Evolutionary conservation across 2,329 filamentous ascomycete species (phyloP).

Genomic region (Colletotrichum sublineola): DNA sequence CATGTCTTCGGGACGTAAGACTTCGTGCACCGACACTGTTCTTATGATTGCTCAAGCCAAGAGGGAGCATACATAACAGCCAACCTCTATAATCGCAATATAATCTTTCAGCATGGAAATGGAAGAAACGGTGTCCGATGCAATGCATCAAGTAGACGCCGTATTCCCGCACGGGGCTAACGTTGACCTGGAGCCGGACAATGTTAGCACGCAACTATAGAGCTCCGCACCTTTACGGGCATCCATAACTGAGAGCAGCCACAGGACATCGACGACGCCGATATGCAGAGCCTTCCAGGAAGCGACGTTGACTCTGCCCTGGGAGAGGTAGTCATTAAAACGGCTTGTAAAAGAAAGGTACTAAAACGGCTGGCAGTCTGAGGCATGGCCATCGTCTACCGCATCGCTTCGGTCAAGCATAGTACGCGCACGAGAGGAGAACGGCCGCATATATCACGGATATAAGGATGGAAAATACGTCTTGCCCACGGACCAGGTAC

Average conservation of each 20-base stretch:
- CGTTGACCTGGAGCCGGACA: conserved; percentile 39
- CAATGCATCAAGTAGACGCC: conserved; percentile 24
- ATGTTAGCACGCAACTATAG: conserved; percentile 27
- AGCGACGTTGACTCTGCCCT: conserved; percentile 48
- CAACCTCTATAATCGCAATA: not conserved
- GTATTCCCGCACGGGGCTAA: conserved; percentile 15
- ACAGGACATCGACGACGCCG: conserved; percentile 36
- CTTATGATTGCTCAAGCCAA: not conserved
- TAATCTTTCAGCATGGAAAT: conserved; percentile 16
- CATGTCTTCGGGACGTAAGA: not conserved
- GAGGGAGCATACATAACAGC: not conserved
- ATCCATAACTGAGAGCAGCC: conserved; percentile 4
- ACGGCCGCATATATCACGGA: conserved; percentile 55
- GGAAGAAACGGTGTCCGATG: conserved; percentile 26
- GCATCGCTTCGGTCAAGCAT: conserved; percentile 51
- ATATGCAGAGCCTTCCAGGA: conserved; percentile 38
- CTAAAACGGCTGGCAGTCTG: conserved; percentile 35
- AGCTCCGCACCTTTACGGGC: not conserved
- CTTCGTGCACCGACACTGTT: not conserved
- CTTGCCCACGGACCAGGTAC: conserved; percentile 54
- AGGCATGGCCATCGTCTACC: conserved; percentile 50
- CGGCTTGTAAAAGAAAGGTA: not conserved
- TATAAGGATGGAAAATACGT: conserved; percentile 56
- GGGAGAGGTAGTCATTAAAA: conserved; percentile 45
- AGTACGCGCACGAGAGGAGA: conserved; percentile 49